Evolutionary conservation across 2,329 filamentous ascomycete species (phyloP).

Genomic region (Alternaria hordeiaustralica): DNA sequence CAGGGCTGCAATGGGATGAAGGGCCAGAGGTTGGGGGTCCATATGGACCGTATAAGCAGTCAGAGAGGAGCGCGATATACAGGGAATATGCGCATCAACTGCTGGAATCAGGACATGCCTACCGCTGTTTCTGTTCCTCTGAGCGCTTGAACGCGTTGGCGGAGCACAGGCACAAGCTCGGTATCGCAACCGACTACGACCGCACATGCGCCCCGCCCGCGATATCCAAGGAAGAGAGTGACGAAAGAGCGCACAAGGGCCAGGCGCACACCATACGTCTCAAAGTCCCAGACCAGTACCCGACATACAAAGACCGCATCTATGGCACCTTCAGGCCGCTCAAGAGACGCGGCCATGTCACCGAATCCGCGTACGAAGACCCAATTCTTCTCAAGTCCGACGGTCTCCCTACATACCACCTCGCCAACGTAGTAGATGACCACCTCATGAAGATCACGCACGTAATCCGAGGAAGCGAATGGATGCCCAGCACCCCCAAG

Average conservation of each 20-base stretch:
- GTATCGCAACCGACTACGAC: slow-evolving; percentile 68
- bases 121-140: slow-evolving; percentile 88
- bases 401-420: slow-evolving; percentile 92
- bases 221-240: slow-evolving; percentile 71
- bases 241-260: slow-evolving; percentile 70
- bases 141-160: slow-evolving; percentile 73
- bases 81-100: slow-evolving; percentile 72
- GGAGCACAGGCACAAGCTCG: slow-evolving; percentile 65
- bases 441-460: slow-evolving; percentile 95
- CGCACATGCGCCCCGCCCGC: slow-evolving; percentile 69
- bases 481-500: slow-evolving; percentile 92
- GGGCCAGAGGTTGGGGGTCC: slow-evolving; percentile 81
- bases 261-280: slow-evolving; percentile 81
- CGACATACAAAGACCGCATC: slow-evolving; percentile 76
- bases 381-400: slow-evolving; percentile 91
- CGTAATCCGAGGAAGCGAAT: slow-evolving; percentile 93
- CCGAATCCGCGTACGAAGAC: slow-evolving; percentile 69
- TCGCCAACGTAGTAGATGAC: slow-evolving; percentile 96
- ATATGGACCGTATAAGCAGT: slow-evolving; percentile 87
- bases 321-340: slow-evolving; percentile 64
- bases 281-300: slow-evolving; percentile 66
- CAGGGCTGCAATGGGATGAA: slow-evolving; percentile 92
- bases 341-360: slow-evolving; percentile 47
- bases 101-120: slow-evolving; percentile 75
- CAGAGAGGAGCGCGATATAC: slow-evolving; percentile 78